Evolutionary conservation across 495 filamentous ascomycete species (phyloP), one percentile per base, ranked within the genome.

Genomic region (Sphaerosporella brunnea): DNA sequence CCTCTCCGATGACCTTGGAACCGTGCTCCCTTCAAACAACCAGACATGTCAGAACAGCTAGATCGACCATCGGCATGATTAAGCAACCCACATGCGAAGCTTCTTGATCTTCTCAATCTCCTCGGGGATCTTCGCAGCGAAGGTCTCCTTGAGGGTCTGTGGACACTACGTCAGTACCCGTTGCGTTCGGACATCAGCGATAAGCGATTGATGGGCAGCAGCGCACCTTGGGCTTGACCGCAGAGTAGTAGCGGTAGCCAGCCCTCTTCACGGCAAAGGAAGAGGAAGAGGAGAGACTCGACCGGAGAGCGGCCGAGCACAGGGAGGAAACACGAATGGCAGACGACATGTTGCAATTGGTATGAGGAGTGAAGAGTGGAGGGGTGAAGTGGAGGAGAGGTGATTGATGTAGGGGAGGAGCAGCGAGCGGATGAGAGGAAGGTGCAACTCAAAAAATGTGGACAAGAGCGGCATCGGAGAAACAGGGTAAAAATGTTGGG

Each of bases 21-120:
- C 90, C 90, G 64, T 90, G 75, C 55, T 92, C 88, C 72, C 86
- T 93, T 56, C 50, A 24, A 45, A 40, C 21, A 45, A 34, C 20
- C 15, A 35, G n/a, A n/a, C 24, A 40, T 51, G 51, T 63, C 39
- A 62, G 42, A 40, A 40, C 30, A 37, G 37, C 50, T 5, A 34
- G 38, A 34, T 26, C 38, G 10, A 9, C 5, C 5, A 13, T 43
- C 25, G 39, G 35, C n/a, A n/a, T n/a, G 35, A 37, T 37, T 32
- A 18, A 37, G 18, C 53, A 36, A 53, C 79, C 63, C 77, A 92
- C 84, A 94, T 93, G 63, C 83, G 71, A 58, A 97, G 75, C 64
- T 84, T 80, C 83, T 96, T 99, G 69, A 99, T 86, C 77, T 96
- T 82, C 69, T 99, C 92, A 66, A 94, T 80, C 74, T 96, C 86